Conservation (phyloP, 306 rosid genomes). For the Cicer bijugum region DNA sequence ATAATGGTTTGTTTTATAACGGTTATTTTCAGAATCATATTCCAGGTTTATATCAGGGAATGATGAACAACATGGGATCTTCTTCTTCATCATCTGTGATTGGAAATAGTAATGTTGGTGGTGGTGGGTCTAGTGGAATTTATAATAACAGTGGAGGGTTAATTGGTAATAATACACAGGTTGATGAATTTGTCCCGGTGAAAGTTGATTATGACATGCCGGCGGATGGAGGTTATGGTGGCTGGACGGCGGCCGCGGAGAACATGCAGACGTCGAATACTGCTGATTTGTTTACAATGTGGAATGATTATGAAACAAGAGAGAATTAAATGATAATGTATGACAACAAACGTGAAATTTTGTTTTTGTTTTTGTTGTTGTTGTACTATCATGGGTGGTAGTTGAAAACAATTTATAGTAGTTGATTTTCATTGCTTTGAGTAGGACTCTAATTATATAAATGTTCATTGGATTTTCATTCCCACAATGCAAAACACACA, state of each 20-base stretch:
- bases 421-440: too few species aligned
- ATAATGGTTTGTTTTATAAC: slow-evolving; percentile 54
- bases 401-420: too few species aligned
- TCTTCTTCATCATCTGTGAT: slow-evolving; percentile 56
- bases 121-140: slow-evolving; percentile 44
- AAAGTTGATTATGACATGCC: slow-evolving; percentile 84
- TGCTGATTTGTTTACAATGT: slow-evolving; percentile 70
- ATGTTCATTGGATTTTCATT: too few species aligned
- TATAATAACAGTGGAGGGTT: slow-evolving; percentile 45
- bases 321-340: not conserved
- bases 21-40: slow-evolving; percentile 61
- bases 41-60: slow-evolving; percentile 79
- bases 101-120: slow-evolving; percentile 51
- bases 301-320: slow-evolving; percentile 61
- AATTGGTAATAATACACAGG: slow-evolving; percentile 48
- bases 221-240: slow-evolving; percentile 60
- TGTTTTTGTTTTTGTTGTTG: not conserved
- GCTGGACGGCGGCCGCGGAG: slow-evolving; percentile 65
- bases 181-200: slow-evolving; percentile 66
- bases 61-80: slow-evolving; percentile 67
- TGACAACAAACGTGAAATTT: slow-evolving; percentile 41
- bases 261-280: slow-evolving; percentile 63
- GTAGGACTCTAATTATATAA: too few species aligned
- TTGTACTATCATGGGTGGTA: too few species aligned
- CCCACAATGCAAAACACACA: too few species aligned